Base-by-base conservation (phyloP, 495 filamentous ascomycete genomes). In the Rostrohypoxylon terebratum region DNA sequence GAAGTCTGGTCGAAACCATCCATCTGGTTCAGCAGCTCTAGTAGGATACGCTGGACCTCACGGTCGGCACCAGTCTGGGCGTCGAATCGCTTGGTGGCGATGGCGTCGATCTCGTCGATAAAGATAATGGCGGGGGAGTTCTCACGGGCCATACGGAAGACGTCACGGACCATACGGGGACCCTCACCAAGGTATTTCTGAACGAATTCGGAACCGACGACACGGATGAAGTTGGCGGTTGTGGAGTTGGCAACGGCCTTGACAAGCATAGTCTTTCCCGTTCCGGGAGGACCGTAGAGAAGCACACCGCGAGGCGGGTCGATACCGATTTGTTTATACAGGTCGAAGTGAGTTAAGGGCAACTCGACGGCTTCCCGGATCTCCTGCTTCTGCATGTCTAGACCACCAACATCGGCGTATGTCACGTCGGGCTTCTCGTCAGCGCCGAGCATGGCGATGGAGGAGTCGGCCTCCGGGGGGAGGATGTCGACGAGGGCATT, bases 351-450 rank as follows among this genome's bases (percentile, higher is more conserved):
- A 25, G 94, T 97, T 69, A 99, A 84, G 9, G 96, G 96, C 66
- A 99, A 84, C 84, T 99, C 96, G 63, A 99, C 96, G 16, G 96
- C 96, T 81, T 99, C 96, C 60, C 96, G 87, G 59, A 99, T 99
- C 81, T 99, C 96, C 82, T 99, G 96, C 85, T 99, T 99, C 83
- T 99, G 96, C 96, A 99, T 99, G 79, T 99, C 96, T 68, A 98
- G 84, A 7, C 96, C 96, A 83, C 96, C 96, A 61, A 99, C 96
- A 81, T 99, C 96, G 63, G 94, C 94, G 77, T 99, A 99, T 40
- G 94, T 97, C 40, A 99, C 94, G 81, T 99, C 96, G 31, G 96
- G 96, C 87, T 98, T 98, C 86, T 99, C 96, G 72, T 96, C 92
- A 60, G 91, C 90, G 65, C 94, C 94, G 11, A 99, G 88, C 96